Base-by-base conservation (phyloP, 768 basidiomycete genomes). In the Russula abietina region DNA sequence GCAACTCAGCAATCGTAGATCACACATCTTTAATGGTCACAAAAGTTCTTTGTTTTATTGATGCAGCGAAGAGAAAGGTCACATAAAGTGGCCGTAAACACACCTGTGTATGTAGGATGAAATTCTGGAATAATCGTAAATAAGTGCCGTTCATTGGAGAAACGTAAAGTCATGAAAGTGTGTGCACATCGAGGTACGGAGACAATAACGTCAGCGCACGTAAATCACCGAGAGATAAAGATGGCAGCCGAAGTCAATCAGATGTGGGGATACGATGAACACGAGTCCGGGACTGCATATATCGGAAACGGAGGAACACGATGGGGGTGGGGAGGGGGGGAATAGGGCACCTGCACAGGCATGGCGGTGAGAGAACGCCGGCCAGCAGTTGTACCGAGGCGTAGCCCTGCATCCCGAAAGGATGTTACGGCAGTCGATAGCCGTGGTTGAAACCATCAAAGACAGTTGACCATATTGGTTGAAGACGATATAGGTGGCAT, bases 371-470 rank as follows among this genome's bases (percentile, higher is more conserved):
- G 39, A 19, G 16, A 2, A 39, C 41, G 7, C 63, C 54, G 51
- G 41, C 32, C 19, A 50, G 32, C 41, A 51, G 24, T 24, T 39
- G 54, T 32, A 53, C 48, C 32, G 9, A 16, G 26, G 51, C 26
- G 10, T 17, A 55, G 30, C 30, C 32, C 49, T 28, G 48, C 28
- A 48, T 49, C 41, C 53, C 22, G 32, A 48, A 43, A 9, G 57
- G 26, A 50, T 51, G 48, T 7, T 45, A 60, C 54, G 63, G 58
- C 58, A 60, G 59, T 56, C 39, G 26, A 55, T 41, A 60, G 58
- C 63, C 63, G 63, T 60, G 63, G 63, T 64, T 54, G 49, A 56
- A 64, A 59, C 63, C 58, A 33, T 58, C 17, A 51, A 12, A 28
- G 48, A 49, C 14, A 26, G 39, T 48, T 58, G 65, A 65, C 62